phyloP scores from a whole-genome alignment of 169 alveolate genomes.

The Blepharisma undulans region DNA sequence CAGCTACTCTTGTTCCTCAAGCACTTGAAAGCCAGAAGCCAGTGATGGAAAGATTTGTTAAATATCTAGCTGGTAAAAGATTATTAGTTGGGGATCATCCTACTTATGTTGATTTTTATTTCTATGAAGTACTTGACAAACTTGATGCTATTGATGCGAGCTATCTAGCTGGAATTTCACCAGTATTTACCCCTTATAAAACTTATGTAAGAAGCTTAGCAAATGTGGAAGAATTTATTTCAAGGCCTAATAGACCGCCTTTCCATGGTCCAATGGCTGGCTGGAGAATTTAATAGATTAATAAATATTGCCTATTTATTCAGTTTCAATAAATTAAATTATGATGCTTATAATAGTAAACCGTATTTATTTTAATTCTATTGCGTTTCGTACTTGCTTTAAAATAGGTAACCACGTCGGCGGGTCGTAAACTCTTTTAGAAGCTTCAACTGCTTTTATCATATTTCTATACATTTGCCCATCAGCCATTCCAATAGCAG shows the following conservation, averaged over 20 bases:
- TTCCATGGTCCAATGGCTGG: background rate
- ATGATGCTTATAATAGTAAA: no score
- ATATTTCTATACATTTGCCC: constrained; percentile 9
- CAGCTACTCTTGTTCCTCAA: background rate
- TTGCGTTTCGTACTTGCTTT: background rate
- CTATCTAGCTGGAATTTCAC: background rate
- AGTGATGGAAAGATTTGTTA: background rate
- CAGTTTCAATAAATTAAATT: no score
- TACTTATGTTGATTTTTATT: constrained; percentile 28
- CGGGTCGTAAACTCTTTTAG: background rate
- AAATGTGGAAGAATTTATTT: background rate
- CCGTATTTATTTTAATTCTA: background rate
- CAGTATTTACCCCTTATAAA: background rate
- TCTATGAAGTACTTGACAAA: constrained; percentile 10
- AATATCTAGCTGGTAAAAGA: constrained; percentile 17
- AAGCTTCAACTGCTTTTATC: constrained; percentile 3
- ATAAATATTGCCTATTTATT: no score
- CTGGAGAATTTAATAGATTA: background rate
- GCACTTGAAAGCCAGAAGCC: background rate
- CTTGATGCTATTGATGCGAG: background rate
- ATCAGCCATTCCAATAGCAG: background rate
- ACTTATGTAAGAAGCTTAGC: background rate
- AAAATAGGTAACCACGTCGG: constrained; percentile 15
- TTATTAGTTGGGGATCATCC: constrained; percentile 27
- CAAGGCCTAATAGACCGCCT: background rate